phyloP scores from a whole-genome alignment of 2,329 filamentous ascomycete genomes.

The Aspergillus japonicus region DNA sequence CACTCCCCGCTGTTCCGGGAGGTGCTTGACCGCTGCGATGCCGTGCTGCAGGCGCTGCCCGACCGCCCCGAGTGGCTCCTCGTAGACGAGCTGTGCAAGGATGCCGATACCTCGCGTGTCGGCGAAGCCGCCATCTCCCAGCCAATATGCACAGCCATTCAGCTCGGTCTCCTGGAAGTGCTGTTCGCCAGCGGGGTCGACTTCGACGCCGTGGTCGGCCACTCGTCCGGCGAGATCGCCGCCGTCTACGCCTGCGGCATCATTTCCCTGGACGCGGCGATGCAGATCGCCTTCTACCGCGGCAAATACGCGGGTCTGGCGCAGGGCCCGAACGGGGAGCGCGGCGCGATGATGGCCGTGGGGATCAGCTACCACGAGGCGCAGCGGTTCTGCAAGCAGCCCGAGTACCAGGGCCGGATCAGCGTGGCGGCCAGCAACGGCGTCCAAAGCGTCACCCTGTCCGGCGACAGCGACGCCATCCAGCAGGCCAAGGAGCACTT shows the following conservation, averaged over 20 bases:
- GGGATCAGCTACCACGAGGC: constrained; percentile 20
- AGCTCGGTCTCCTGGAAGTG: constrained; percentile 4
- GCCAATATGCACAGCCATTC: constrained; percentile 7
- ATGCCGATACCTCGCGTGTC: constrained; percentile 4
- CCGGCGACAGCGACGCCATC: constrained; percentile 39
- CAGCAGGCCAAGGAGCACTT: constrained; percentile 27
- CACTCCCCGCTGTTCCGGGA: background rate
- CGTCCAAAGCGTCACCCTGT: constrained; percentile 42
- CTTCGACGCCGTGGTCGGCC: constrained; percentile 25
- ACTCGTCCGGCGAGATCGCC: constrained; percentile 35
- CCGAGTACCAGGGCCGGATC: background rate
- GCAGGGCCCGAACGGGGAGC: constrained; percentile 6
- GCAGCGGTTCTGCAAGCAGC: background rate
- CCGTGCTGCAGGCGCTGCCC: background rate
- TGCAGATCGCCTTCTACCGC: constrained; percentile 46
- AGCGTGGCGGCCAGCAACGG: constrained; percentile 30
- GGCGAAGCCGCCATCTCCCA: background rate
- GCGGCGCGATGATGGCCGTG: constrained; percentile 50
- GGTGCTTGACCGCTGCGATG: constrained; percentile 4
- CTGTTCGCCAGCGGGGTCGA: constrained; percentile 2
- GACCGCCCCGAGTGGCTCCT: constrained; percentile 6
- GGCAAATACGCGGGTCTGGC: constrained; percentile 31
- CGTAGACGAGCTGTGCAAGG: constrained; percentile 8
- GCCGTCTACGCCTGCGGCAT: constrained; percentile 21
- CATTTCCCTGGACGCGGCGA: constrained; percentile 32